A percentile compares a stretch with the other conserved stretches of the same genome.
Evolutionary conservation across 2,329 filamentous ascomycete genomes (phyloP).

Genomic region (Parastagonospora avenae): DNA sequence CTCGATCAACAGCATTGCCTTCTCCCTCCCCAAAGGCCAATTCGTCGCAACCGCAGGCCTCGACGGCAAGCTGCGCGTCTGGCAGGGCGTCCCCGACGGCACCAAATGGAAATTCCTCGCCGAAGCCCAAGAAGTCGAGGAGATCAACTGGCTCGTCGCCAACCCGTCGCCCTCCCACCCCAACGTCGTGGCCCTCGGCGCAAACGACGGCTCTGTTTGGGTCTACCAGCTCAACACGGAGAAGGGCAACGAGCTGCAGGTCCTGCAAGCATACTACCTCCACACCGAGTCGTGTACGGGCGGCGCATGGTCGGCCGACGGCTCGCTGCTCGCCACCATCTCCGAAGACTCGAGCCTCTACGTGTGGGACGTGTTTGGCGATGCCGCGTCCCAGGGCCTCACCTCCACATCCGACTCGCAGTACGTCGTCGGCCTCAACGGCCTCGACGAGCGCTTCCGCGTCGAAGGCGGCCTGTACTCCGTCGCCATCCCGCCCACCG

Average conservation of each 20-base stretch:
- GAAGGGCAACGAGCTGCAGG: conserved; percentile 68
- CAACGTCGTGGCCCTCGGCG: conserved; percentile 86
- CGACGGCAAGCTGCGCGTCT: conserved; percentile 80
- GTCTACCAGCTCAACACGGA: conserved; percentile 82
- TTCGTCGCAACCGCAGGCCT: conserved; percentile 86
- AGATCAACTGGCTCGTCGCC: conserved; percentile 86
- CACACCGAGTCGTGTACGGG: conserved; percentile 87
- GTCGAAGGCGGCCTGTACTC: conserved; percentile 92
- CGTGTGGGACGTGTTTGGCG: conserved; percentile 90
- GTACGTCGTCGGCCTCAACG: conserved; percentile 76
- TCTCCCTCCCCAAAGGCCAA: conserved; percentile 81
- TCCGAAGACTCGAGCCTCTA: conserved; percentile 87
- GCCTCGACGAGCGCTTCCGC: conserved; percentile 84
- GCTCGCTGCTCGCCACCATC: conserved; percentile 83
- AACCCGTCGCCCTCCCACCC: conserved; percentile 74
- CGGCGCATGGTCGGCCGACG: conserved; percentile 88
- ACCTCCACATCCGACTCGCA: conserved; percentile 61
- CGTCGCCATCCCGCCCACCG: conserved; percentile 79
- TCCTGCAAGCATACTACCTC: conserved; percentile 90
- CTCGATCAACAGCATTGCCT: conserved; percentile 84
- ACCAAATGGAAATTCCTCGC: conserved; percentile 70
- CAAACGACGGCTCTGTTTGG: conserved; percentile 92
- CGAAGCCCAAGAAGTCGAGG: conserved; percentile 86
- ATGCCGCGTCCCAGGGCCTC: conserved; percentile 69
- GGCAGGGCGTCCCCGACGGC: conserved; percentile 59